A percentile compares a stretch with the other conserved stretches of the same genome.
These are phyloP conservation scores for Curvularia verruculosa DNA, from an alignment of 2,329 filamentous ascomycete genomes.

Conservation along the genomic window DNA sequence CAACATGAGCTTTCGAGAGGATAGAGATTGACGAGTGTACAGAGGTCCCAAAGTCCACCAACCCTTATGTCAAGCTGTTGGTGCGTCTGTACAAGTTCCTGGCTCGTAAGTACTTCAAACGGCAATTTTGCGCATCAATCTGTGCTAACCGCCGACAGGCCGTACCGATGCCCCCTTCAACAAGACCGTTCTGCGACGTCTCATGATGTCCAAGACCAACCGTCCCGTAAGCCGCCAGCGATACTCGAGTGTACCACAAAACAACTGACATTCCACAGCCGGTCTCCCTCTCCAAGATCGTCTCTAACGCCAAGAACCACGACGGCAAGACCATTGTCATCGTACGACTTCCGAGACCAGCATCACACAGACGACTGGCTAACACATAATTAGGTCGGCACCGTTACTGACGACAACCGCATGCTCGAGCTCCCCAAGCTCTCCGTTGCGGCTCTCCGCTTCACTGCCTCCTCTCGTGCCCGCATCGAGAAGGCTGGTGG, in stretches of 20 bases:
- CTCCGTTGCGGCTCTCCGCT: constrained; percentile 90
- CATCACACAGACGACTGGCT: constrained; percentile 9
- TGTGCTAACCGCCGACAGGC: constrained; percentile 61
- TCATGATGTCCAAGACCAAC: constrained; percentile 99
- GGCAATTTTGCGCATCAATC: constrained; percentile 13
- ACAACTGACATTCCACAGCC: constrained; percentile 50
- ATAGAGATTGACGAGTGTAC: constrained; percentile 47
- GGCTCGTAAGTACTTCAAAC: constrained; percentile 71
- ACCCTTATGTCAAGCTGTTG: constrained; percentile 95
- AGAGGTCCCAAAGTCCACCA: constrained; percentile 79
- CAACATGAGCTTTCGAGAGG: constrained; percentile 45
- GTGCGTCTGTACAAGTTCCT: constrained; percentile 99
- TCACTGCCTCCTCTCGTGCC: constrained; percentile 94
- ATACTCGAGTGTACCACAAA: constrained; percentile 3
- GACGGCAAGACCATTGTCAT: constrained; percentile 87
- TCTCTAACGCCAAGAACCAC: constrained; percentile 63
- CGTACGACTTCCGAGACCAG: constrained; percentile 43
- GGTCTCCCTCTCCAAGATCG: constrained; percentile 91
- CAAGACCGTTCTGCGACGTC: constrained; percentile 95
- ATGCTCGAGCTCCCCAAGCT: constrained; percentile 83
- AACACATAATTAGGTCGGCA: constrained; percentile 64
- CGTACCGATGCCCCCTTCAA: constrained; percentile 98
- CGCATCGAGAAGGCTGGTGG: constrained; percentile 93
- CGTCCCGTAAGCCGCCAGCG: constrained; percentile 56
- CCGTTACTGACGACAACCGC: constrained; percentile 97